phyloP scores from a whole-genome alignment of 441 rosid species.

The Croton setiger region DNA sequence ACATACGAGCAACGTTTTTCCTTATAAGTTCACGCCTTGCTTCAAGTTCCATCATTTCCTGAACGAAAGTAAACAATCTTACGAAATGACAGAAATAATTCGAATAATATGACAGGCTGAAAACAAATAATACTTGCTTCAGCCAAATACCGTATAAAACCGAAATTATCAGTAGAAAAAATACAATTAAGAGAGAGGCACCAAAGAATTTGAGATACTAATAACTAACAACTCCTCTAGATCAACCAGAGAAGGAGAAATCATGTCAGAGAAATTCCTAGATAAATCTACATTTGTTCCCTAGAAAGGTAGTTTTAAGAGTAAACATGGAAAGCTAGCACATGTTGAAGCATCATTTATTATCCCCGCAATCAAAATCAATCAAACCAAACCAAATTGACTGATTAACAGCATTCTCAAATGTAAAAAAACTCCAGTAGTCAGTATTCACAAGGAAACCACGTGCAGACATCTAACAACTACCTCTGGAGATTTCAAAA shows the following conservation, averaged over 20 bases:
- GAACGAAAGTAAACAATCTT: conserved; percentile 24
- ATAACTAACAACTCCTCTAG: not conserved
- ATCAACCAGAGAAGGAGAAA: not conserved
- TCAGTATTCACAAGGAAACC: not conserved
- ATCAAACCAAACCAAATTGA: not conserved
- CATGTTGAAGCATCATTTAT: not conserved
- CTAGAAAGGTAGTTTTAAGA: not conserved
- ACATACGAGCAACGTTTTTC: conserved; percentile 84
- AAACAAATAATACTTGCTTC: not conserved
- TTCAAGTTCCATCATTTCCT: conserved; percentile 81
- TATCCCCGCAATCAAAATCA: not conserved
- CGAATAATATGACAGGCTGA: not conserved
- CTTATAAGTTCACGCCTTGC: conserved; percentile 78
- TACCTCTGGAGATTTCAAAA: not conserved
- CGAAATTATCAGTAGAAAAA: not conserved
- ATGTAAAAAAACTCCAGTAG: not conserved
- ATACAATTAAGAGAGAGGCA: not conserved
- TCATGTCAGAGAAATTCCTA: not conserved
- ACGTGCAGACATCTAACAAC: not conserved
- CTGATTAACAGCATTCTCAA: not conserved
- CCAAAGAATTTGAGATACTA: not conserved
- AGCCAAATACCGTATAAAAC: not conserved
- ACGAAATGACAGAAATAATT: conserved; percentile 6
- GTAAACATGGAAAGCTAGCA: not conserved
- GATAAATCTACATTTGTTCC: not conserved